Conservation (phyloP, 176 grass and related monocot genomes). For the Microstegium vimineum region DNA sequence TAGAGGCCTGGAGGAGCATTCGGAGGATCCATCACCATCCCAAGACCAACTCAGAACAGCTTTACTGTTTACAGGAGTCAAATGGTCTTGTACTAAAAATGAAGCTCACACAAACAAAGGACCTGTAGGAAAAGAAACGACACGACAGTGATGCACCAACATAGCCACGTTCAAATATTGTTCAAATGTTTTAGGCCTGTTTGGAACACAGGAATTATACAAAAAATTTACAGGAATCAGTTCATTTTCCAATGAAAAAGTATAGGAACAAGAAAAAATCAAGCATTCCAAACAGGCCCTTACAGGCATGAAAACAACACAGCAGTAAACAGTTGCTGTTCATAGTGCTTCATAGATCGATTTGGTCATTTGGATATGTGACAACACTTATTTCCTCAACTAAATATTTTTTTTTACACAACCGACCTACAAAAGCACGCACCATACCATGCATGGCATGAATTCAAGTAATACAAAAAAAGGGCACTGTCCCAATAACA, state of each 20-base stretch:
- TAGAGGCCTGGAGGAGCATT: conserved; percentile 30
- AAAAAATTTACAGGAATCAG: too few relatives aligned
- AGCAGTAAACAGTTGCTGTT: not conserved
- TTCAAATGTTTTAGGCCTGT: too few relatives aligned
- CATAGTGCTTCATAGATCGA: conserved; percentile 16
- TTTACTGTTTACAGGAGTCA: not conserved
- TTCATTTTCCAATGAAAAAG: too few relatives aligned
- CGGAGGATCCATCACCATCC: not conserved
- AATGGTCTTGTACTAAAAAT: not conserved
- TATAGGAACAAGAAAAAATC: too few relatives aligned
- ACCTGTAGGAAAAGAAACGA: too few relatives aligned
- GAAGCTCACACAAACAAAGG: too few relatives aligned
- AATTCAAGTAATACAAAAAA: conserved; percentile 32
- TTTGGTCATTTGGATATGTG: not conserved
- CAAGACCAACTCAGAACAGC: not conserved
- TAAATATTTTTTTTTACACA: conserved; percentile 6
- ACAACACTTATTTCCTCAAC: conserved; percentile 27
- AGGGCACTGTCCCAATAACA: not conserved
- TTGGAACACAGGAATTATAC: too few relatives aligned
- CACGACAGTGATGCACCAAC: too few relatives aligned
- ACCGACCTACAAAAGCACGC: conserved; percentile 25
- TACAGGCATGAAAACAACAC: not conserved
- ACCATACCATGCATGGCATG: not conserved
- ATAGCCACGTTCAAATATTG: too few relatives aligned
- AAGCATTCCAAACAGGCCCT: not conserved